Evolutionary conservation across 768 basidiomycete genomes (phyloP).

Genomic region (Boletus tomentosulus): DNA sequence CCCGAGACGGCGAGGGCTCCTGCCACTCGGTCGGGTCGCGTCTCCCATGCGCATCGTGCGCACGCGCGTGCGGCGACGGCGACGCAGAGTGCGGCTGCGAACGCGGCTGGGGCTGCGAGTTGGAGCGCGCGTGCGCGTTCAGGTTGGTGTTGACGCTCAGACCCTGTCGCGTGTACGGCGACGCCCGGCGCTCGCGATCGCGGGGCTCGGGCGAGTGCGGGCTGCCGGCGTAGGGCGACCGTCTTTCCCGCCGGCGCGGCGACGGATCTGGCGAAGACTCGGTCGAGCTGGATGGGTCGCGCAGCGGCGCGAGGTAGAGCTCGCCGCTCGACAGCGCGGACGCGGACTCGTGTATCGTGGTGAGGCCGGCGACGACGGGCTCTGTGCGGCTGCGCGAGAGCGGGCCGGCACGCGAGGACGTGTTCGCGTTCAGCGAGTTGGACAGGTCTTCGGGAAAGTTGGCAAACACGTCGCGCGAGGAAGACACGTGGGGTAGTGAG

Average conservation of each 20-base stretch:
- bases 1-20: constrained; percentile 20
- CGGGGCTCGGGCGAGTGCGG: constrained; percentile 26
- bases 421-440: constrained; percentile 15
- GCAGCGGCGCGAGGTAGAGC: constrained; percentile 23
- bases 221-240: constrained; percentile 18
- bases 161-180: constrained; percentile 17
- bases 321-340: constrained; percentile 23
- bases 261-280: constrained; percentile 29
- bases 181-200: constrained; percentile 18
- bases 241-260: constrained; percentile 23
- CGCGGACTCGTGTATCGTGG: constrained; percentile 27
- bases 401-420: constrained; percentile 10
- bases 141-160: background rate
- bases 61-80: constrained; percentile 8
- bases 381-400: constrained; percentile 30
- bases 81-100: constrained; percentile 13
- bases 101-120: background rate
- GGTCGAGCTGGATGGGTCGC: constrained; percentile 11
- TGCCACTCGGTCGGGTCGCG: constrained; percentile 3
- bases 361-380: constrained; percentile 21
- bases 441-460: constrained; percentile 27
- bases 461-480: constrained; percentile 20
- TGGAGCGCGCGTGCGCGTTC: background rate
- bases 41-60: constrained; percentile 12
- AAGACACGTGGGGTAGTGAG: constrained; percentile 22